phyloP scores from a whole-genome alignment of 805 yeast species.

The Ogataea kodamae region DNA sequence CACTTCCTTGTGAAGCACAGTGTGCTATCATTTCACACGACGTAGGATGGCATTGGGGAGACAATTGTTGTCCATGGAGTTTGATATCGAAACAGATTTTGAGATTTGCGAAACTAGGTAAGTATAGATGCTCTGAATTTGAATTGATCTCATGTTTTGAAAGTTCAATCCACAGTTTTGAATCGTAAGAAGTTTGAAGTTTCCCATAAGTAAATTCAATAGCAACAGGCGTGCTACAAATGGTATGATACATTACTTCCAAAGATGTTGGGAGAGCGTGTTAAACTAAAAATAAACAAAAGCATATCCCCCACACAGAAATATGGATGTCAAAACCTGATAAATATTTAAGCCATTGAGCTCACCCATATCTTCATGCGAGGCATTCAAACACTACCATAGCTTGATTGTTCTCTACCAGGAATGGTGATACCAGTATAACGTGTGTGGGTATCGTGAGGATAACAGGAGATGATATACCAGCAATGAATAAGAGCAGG shows the following conservation, averaged over 20 bases:
- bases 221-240: not conserved
- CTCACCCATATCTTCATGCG: no score
- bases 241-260: not conserved
- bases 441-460: conserved; percentile 35
- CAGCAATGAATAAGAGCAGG: conserved; percentile 79
- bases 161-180: not conserved
- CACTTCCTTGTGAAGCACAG: conserved; percentile 14
- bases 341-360: not conserved
- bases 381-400: conserved; percentile 35
- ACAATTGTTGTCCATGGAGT: conserved; percentile 11
- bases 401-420: conserved; percentile 33
- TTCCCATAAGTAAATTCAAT: conserved; percentile 2
- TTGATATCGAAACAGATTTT: conserved; percentile 10
- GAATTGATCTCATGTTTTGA: not conserved
- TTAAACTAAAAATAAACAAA: conserved; percentile 3
- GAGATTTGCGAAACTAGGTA: conserved; percentile 10
- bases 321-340: conserved; percentile 15
- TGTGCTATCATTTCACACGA: conserved; percentile 21
- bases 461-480: conserved; percentile 75
- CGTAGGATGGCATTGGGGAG: conserved; percentile 11
- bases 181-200: conserved; percentile 1
- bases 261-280: not conserved
- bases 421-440: conserved; percentile 35
- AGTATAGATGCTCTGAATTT: conserved; percentile 3
- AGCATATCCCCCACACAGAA: conserved; percentile 3